A percentile compares a stretch with the other conserved stretches of the same genome.
phyloP scores from a whole-genome alignment of 768 basidiomycete genomes.

The Sutorius australiensis region DNA sequence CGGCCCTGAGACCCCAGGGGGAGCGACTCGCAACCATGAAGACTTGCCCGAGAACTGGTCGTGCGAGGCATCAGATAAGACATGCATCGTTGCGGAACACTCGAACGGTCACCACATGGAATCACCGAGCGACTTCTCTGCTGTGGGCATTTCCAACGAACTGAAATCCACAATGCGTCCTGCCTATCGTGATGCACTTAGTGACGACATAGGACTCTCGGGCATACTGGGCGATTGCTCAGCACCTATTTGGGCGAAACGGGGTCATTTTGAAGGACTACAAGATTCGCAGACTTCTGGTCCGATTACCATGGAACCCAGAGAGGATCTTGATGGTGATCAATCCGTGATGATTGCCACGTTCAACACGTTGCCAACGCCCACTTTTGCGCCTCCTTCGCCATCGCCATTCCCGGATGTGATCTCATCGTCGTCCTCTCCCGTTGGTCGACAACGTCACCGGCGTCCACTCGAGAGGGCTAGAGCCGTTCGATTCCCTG shows the following conservation, averaged over 20 bases:
- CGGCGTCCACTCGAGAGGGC: conserved; percentile 33
- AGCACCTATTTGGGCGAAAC: neutral
- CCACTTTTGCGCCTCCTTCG: conserved; percentile 28
- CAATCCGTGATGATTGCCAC: conserved; percentile 14
- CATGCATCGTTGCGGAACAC: neutral
- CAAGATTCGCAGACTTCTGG: conserved; percentile 16
- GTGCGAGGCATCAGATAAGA: conserved; percentile 2
- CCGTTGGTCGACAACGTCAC: conserved; percentile 19
- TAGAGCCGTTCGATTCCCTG: conserved; percentile 30
- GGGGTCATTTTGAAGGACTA: neutral
- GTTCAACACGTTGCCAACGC: conserved; percentile 23
- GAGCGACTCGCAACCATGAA: neutral
- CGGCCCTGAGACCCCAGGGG: neutral
- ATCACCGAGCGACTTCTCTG: neutral
- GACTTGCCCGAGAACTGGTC: conserved; percentile 1
- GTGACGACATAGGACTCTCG: neutral
- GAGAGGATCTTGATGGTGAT: conserved; percentile 20
- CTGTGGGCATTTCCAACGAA: neutral
- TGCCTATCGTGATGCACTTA: neutral
- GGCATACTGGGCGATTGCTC: neutral
- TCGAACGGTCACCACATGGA: neutral
- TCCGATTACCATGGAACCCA: conserved; percentile 12
- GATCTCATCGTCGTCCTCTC: conserved; percentile 19
- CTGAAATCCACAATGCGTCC: neutral
- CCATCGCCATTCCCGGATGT: conserved; percentile 28